phyloP scores from a whole-genome alignment of 208 protist species.

The Jaenimonas drosophilae region DNA sequence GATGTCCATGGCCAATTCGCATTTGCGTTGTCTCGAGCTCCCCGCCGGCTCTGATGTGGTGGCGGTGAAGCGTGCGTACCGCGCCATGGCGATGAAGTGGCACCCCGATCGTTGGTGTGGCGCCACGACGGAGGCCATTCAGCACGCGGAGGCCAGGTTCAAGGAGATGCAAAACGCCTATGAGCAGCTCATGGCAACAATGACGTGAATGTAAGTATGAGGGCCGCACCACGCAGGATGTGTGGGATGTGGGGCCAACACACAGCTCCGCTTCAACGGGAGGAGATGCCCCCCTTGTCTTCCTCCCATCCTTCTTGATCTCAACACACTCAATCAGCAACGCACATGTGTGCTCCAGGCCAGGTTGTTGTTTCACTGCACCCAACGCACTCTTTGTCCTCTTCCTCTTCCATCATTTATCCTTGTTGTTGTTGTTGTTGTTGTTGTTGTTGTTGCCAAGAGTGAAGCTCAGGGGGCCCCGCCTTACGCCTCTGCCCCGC shows the following conservation, averaged over 20 bases:
- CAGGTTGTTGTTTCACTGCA: no score
- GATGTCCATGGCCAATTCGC: background rate
- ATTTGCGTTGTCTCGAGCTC: constrained; percentile 11
- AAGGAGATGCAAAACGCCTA: constrained; percentile 58
- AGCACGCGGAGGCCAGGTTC: constrained; percentile 43
- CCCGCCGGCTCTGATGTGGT: constrained; percentile 7
- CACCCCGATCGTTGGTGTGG: constrained; percentile 69
- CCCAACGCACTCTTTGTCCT: constrained; percentile 7
- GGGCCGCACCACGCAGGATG: background rate
- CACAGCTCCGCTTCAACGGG: background rate
- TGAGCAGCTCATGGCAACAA: constrained; percentile 37
- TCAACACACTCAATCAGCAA: no score
- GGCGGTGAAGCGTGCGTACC: constrained; percentile 26
- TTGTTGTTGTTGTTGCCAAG: constrained; percentile 6
- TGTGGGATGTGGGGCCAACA: background rate
- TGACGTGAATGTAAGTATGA: constrained; percentile 3
- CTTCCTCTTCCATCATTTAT: background rate
- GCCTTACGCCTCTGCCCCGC: no score
- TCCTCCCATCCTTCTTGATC: background rate
- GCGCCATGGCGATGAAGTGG: constrained; percentile 59
- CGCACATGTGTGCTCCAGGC: no score
- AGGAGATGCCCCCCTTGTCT: background rate
- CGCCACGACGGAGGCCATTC: constrained; percentile 11
- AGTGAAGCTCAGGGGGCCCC: no score
- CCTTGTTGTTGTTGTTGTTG: constrained; percentile 7